Evolutionary conservation across 257 asterid species (phyloP).

Genomic region (Nicotiana knightiana): DNA sequence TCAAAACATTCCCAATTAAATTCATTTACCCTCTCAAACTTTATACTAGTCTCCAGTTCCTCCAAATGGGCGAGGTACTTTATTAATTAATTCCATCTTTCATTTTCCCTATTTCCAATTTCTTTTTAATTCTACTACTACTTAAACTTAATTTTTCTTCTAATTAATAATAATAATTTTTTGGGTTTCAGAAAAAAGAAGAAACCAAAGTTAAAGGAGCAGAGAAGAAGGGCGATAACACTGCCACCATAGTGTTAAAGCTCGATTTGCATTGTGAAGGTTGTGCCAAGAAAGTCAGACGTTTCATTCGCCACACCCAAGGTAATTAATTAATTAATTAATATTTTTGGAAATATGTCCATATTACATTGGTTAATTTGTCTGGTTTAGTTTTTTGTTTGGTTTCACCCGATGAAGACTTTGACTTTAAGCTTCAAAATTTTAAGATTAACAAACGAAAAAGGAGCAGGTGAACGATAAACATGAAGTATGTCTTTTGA

Average conservation of each 20-base stretch:
- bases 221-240: conserved; percentile 1
- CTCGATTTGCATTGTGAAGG: conserved; percentile 33
- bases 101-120: neutral
- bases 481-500: neutral
- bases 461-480: neutral
- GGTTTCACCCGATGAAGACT: neutral
- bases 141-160: neutral
- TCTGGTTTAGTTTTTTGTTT: neutral
- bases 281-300: conserved; percentile 29
- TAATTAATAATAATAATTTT: neutral
- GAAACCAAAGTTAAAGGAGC: neutral
- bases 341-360: neutral
- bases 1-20: neutral
- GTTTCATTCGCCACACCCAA: conserved; percentile 14
- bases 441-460: neutral
- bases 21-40: neutral
- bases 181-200: conserved; percentile 11
- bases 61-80: neutral
- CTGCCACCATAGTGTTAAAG: conserved; percentile 15
- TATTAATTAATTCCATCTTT: neutral
- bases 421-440: neutral
- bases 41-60: neutral
- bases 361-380: neutral
- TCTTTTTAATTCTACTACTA: neutral
- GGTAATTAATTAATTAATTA: conserved; percentile 1